Base-by-base conservation (phyloP, 2,329 filamentous ascomycete species). In the Claviceps africana region DNA sequence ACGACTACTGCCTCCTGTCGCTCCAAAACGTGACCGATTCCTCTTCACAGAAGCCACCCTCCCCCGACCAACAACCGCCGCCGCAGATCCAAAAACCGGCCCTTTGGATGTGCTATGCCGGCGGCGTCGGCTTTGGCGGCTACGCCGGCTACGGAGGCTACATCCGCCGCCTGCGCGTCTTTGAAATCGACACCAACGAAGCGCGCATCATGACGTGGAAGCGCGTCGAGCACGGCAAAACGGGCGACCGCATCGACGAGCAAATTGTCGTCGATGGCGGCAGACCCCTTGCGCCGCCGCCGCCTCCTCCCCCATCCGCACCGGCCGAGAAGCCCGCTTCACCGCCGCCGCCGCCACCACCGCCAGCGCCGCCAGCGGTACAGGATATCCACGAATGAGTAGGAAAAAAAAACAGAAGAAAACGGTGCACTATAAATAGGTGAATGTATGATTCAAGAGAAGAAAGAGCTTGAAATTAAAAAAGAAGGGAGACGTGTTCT, bases 41-140 rank as follows among this genome's bases (percentile, higher is more conserved):
- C 22, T 53, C 53, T 2, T 15, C 53, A 28, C 46, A 19, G 8
- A 17, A 37, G n/a, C 22, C 31, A 21, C 21, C 44, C 9, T 6
- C 42, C 6, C 48, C 51, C 19, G 54, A 53, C 35, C 39, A 51
- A n/a, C 54, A 53, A 21, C 49, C 54, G 1, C 51, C 48, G 2
- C 54, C 51, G 19, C 51, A 55, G 3, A 53, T 56, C 2, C 55
- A 56, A n/a, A 75, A 76, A 48, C 83, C 85, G 0, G 78, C 84
- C 31, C 71, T 97, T 2, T 98, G 93, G 93, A 95, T 98, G 90
- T 98, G 93, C 72, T 97, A 97, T 67, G 91, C 83, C 9, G 93
- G 93, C 33, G 93, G 86, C 28, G 81, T 83, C 30, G 93, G 93
- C 1, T 95, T 98, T 61, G 93, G 93, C 52, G 93, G 93, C 0